phyloP scores from a whole-genome alignment of 164 flowering plant genomes.

The Aristolochia contorta region DNA sequence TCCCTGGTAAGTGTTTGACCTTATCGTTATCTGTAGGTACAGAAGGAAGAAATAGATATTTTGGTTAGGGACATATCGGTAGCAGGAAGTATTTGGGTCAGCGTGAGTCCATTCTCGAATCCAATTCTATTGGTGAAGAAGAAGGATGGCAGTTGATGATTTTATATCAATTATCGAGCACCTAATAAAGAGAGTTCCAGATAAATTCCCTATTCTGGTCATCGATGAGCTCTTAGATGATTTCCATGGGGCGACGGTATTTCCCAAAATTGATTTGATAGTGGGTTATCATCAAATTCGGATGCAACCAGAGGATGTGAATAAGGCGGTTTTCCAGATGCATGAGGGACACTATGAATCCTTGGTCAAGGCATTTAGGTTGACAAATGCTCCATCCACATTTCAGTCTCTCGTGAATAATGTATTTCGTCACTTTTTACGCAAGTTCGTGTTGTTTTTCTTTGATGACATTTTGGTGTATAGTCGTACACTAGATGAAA shows the following conservation, averaged over 20 bases:
- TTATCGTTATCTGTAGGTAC: not conserved
- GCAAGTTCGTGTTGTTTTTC: not conserved
- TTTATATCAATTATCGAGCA: not conserved
- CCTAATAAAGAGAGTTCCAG: not conserved
- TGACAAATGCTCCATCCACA: conserved; percentile 1
- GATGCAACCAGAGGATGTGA: not conserved
- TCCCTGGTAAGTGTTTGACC: not conserved
- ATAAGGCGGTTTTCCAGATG: not conserved
- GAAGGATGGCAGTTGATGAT: not conserved
- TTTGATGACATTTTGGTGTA: not conserved
- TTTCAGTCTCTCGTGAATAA: no score
- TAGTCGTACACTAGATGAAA: not conserved
- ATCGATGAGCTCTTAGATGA: not conserved
- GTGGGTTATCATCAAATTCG: not conserved
- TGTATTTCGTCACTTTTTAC: not conserved
- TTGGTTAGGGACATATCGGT: not conserved
- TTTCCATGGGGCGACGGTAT: not conserved
- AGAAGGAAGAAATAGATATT: no score
- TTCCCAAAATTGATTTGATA: not conserved
- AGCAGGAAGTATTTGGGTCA: not conserved
- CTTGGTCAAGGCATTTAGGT: not conserved
- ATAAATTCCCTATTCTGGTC: not conserved
- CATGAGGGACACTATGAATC: not conserved
- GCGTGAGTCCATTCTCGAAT: not conserved
- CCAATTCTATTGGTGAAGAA: not conserved